Conservation (phyloP, 148 eudicot genomes). For the Fallopia convolvulus region DNA sequence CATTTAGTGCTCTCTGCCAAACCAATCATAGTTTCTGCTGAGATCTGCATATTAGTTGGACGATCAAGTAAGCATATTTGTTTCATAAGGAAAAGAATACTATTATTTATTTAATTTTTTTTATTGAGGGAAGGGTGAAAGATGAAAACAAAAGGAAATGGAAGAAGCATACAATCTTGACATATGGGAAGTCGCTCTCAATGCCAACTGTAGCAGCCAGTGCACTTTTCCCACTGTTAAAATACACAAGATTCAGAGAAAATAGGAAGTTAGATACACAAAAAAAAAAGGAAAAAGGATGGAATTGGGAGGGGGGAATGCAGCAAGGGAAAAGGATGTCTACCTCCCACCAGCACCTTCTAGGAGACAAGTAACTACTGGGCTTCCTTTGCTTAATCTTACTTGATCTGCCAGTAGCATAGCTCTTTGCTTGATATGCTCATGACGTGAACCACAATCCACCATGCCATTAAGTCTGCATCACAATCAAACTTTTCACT, state of each 20-base stretch:
- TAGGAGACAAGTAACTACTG: conserved; percentile 83
- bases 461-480: conserved; percentile 88
- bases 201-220: conserved; percentile 92
- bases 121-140: background rate
- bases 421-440: conserved; percentile 74
- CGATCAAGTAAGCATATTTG: background rate
- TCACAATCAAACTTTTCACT: background rate
- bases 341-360: conserved; percentile 98
- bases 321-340: conserved; percentile 2
- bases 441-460: conserved; percentile 88
- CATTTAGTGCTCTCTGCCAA: conserved; percentile 84
- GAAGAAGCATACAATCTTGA: conserved; percentile 56
- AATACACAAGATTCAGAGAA: conserved; percentile 11
- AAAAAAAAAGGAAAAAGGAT: background rate
- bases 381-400: conserved; percentile 86
- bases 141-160: background rate
- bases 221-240: conserved; percentile 81
- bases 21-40: conserved; percentile 96
- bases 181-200: conserved; percentile 90
- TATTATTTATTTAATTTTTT: background rate
- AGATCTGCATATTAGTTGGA: conserved; percentile 34
- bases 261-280: conserved; percentile 4
- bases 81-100: background rate
- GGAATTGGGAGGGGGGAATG: background rate
- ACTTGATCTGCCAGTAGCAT: conserved; percentile 94